Evolutionary conservation across 257 asterid species (phyloP).

Genomic region (Solanum chiquidenum): DNA sequence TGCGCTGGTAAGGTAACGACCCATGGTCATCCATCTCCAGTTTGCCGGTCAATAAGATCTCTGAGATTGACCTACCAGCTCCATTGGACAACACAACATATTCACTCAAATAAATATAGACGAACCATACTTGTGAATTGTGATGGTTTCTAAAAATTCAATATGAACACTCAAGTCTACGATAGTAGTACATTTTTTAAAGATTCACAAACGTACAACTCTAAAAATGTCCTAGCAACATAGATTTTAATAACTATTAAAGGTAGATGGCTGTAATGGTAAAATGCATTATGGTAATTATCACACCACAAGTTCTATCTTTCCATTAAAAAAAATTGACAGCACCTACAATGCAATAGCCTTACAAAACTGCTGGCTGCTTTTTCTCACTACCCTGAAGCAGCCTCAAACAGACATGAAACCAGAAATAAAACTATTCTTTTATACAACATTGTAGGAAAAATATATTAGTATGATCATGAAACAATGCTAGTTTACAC

Average conservation of each 20-base stretch:
- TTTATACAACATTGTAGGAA: neutral
- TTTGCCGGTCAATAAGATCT: too few relatives aligned
- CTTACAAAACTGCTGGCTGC: constrained; percentile 28
- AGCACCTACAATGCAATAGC: neutral
- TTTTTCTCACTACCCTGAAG: constrained; percentile 24
- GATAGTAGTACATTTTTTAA: neutral
- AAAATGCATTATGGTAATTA: neutral
- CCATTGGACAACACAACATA: too few relatives aligned
- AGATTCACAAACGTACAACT: neutral
- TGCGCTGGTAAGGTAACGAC: neutral
- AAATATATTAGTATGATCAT: neutral
- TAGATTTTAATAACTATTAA: neutral
- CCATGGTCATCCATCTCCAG: too few relatives aligned
- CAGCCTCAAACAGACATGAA: constrained; percentile 20
- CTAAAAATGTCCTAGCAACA: neutral
- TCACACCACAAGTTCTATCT: neutral
- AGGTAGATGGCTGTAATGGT: neutral
- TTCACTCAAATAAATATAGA: too few relatives aligned
- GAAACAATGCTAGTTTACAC: neutral
- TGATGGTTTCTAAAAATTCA: too few relatives aligned
- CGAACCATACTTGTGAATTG: too few relatives aligned
- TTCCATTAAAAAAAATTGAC: neutral
- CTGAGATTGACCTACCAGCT: too few relatives aligned
- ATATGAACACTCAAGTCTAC: neutral
- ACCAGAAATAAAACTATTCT: neutral